Percentiles rank a stretch among this genome's conserved stretches.
Evolutionary conservation across 306 rosid species (phyloP).

Genomic region (Luffa aegyptiaca): DNA sequence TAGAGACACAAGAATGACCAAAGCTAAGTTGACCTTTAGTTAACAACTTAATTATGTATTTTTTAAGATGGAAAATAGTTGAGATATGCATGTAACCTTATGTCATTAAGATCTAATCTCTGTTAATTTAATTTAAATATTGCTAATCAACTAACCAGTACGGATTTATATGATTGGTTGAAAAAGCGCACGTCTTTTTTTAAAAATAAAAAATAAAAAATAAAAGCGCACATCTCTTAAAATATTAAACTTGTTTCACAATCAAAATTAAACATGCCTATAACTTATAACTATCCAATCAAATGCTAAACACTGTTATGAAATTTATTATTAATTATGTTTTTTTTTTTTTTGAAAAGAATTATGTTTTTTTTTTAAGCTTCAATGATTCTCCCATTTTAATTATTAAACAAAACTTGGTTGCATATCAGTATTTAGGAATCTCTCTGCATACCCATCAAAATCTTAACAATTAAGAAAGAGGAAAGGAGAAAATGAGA

Average conservation of each 20-base stretch:
- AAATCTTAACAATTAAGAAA: too few species aligned
- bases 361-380: neutral
- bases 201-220: too few species aligned
- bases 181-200: neutral
- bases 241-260: neutral
- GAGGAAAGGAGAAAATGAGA: too few species aligned
- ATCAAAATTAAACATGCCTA: neutral
- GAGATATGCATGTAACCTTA: neutral
- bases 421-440: too few species aligned
- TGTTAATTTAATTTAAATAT: neutral
- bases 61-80: neutral
- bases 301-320: neutral
- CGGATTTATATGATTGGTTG: neutral
- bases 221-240: neutral
- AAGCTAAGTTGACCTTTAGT: conserved; percentile 11
- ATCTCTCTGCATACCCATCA: too few species aligned
- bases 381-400: neutral
- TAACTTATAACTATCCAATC: neutral
- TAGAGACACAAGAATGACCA: neutral
- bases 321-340: too few species aligned
- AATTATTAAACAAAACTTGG: too few species aligned
- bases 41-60: neutral
- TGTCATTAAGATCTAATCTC: neutral
- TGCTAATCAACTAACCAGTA: neutral
- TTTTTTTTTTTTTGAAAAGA: too few species aligned